Evolutionary conservation across 306 rosid species (phyloP).

Genomic region (Trifolium fragiferum): DNA sequence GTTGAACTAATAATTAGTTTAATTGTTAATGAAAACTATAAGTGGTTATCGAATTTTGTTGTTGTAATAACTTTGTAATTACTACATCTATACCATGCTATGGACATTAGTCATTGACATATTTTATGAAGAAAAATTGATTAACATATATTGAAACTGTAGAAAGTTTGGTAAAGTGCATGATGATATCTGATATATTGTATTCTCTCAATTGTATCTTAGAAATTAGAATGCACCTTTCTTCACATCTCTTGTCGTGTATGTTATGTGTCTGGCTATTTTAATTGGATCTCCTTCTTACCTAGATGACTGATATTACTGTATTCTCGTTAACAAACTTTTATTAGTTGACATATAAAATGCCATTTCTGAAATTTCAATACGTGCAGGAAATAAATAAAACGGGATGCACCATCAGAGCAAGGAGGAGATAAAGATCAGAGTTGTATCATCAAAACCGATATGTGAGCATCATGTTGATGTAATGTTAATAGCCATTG

Average conservation of each 20-base stretch:
- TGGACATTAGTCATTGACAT: not conserved
- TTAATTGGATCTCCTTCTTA: constrained; percentile 33
- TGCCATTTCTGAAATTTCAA: constrained; percentile 28
- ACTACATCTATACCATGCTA: not conserved
- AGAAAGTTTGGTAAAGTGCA: not conserved
- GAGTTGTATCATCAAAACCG: constrained; percentile 31
- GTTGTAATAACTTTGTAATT: too few species aligned
- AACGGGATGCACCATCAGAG: constrained; percentile 19
- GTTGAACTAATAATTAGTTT: too few species aligned
- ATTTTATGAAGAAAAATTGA: not conserved
- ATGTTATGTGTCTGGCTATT: constrained; percentile 18
- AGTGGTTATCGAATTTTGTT: not conserved
- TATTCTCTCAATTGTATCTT: not conserved
- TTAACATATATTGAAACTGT: not conserved
- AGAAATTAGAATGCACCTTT: constrained; percentile 2
- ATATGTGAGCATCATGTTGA: constrained; percentile 40
- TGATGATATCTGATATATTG: not conserved
- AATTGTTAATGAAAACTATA: too few species aligned
- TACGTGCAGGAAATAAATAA: constrained; percentile 58
- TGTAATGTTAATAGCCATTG: constrained; percentile 39
- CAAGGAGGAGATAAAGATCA: constrained; percentile 36
- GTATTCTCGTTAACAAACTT: constrained; percentile 10
- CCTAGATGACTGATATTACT: constrained; percentile 20
- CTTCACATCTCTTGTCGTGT: not conserved
- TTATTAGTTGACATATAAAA: constrained; percentile 21